Evolutionary conservation across 257 asterid species (phyloP).

Genomic region (Lycium barbarum): DNA sequence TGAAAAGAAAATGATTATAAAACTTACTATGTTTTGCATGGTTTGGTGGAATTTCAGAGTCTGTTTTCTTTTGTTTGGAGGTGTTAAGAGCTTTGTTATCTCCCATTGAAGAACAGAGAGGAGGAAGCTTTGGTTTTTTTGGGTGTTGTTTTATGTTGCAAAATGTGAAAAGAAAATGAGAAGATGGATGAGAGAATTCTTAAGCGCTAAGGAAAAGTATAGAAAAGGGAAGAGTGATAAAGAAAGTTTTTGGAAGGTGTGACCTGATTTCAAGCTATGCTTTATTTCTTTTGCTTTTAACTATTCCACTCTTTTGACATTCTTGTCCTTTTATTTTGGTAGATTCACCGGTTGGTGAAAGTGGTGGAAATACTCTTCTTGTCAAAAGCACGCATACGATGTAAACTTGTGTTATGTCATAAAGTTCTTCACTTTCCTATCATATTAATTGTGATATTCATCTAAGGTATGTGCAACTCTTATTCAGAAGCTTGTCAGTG

Average conservation of each 20-base stretch:
- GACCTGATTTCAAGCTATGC: conserved; percentile 54
- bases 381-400: rapidly evolving
- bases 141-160: conserved; percentile 37
- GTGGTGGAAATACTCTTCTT: neutral
- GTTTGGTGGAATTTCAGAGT: conserved; percentile 34
- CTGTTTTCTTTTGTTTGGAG: conserved; percentile 40
- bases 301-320: conserved; percentile 43
- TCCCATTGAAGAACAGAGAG: conserved; percentile 60
- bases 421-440: neutral
- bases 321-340: conserved; percentile 38
- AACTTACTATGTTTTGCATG: conserved; percentile 60
- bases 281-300: conserved; percentile 33
- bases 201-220: conserved; percentile 58
- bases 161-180: conserved; percentile 38
- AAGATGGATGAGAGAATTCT: conserved; percentile 52
- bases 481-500: neutral
- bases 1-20: conserved; percentile 55
- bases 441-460: neutral
- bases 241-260: conserved; percentile 62
- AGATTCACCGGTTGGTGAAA: conserved; percentile 1
- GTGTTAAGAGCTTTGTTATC: conserved; percentile 42
- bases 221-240: conserved; percentile 46
- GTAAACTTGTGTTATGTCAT: neutral
- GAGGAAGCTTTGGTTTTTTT: conserved; percentile 25
- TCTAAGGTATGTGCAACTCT: neutral